Conservation (phyloP, 2,329 filamentous ascomycete species). For the Aspergillus arachidicola region DNA sequence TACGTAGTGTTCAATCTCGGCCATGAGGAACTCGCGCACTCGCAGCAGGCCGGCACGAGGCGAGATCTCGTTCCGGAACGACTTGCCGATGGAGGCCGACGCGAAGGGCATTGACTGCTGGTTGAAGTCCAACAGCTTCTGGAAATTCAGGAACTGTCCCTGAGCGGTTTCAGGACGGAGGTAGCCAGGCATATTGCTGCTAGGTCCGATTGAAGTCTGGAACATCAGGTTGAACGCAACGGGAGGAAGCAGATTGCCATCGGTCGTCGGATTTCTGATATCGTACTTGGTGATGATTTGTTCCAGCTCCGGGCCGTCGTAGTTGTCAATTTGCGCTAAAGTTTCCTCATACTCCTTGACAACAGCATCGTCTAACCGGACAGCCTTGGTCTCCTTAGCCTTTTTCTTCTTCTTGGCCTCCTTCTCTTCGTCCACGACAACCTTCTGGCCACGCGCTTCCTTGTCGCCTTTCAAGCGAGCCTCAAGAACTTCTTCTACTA, state of each 20-base stretch:
- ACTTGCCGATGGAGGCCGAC: conserved; percentile 95
- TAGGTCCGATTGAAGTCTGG: conserved; percentile 90
- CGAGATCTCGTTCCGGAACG: conserved; percentile 97
- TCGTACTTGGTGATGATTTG: conserved; percentile 88
- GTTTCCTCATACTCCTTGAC: conserved; percentile 89
- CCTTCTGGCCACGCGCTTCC: conserved; percentile 81
- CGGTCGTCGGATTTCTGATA: conserved; percentile 83
- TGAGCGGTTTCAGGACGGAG: conserved; percentile 94
- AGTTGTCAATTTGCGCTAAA: conserved; percentile 95
- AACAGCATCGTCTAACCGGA: conserved; percentile 84
- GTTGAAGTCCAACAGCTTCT: conserved; percentile 95
- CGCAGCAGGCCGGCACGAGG: conserved; percentile 87
- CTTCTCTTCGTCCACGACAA: conserved; percentile 68
- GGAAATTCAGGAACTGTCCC: conserved; percentile 97
- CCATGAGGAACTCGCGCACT: conserved; percentile 97
- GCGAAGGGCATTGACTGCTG: conserved; percentile 95
- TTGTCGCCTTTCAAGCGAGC: conserved; percentile 84
- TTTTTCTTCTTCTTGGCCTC: conserved; percentile 90
- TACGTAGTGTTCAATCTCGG: conserved; percentile 98
- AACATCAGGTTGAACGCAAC: conserved; percentile 99
- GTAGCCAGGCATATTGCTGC: conserved; percentile 82
- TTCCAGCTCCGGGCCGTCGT: conserved; percentile 81
- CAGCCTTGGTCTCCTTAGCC: conserved; percentile 71
- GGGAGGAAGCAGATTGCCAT: conserved; percentile 74
- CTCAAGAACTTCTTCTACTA: conserved; percentile 93